Evolutionary conservation across 768 basidiomycete species (phyloP).

Genomic region (Strobilomyces echinocephalus): DNA sequence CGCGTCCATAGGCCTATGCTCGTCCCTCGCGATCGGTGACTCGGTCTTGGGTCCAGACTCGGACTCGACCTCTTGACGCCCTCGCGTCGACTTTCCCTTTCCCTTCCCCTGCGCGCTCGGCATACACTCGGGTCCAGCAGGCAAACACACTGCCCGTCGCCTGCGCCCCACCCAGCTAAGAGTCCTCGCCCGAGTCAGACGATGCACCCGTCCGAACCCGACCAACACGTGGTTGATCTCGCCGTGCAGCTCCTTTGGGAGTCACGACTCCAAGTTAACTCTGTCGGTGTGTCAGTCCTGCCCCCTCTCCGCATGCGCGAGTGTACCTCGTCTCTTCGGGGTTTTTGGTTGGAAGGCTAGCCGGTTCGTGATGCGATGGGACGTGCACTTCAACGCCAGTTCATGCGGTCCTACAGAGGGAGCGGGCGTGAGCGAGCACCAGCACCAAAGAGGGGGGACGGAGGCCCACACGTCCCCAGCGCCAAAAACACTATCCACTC

Average conservation of each 20-base stretch:
- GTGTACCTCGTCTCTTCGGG: conserved; percentile 79
- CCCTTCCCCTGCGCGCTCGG: conserved; percentile 48
- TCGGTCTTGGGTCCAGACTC: conserved; percentile 34
- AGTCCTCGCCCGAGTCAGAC: background rate
- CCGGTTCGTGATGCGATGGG: conserved; percentile 91
- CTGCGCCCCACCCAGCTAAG: too few relatives aligned
- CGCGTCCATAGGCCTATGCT: too few relatives aligned
- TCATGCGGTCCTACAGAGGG: too few relatives aligned
- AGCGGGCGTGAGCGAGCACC: too few relatives aligned
- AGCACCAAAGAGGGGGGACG: too few relatives aligned
- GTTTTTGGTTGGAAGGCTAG: conserved; percentile 71
- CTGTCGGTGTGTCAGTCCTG: too few relatives aligned
- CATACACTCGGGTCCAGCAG: too few relatives aligned
- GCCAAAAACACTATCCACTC: conserved; percentile 88
- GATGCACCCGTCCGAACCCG: conserved; percentile 74
- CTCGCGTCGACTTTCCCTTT: conserved; percentile 16
- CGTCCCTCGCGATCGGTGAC: too few relatives aligned
- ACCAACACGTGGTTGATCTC: conserved; percentile 81
- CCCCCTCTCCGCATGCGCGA: too few relatives aligned
- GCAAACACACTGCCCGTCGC: conserved; percentile 61
- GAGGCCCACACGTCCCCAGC: conserved; percentile 73
- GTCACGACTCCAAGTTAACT: conserved; percentile 82
- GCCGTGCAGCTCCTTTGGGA: conserved; percentile 64
- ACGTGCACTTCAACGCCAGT: conserved; percentile 95
- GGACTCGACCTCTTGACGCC: background rate